A percentile compares a stretch with the other conserved stretches of the same genome.
phyloP scores from a whole-genome alignment of 305 asterid genomes.

The Petunia hybrid region DNA sequence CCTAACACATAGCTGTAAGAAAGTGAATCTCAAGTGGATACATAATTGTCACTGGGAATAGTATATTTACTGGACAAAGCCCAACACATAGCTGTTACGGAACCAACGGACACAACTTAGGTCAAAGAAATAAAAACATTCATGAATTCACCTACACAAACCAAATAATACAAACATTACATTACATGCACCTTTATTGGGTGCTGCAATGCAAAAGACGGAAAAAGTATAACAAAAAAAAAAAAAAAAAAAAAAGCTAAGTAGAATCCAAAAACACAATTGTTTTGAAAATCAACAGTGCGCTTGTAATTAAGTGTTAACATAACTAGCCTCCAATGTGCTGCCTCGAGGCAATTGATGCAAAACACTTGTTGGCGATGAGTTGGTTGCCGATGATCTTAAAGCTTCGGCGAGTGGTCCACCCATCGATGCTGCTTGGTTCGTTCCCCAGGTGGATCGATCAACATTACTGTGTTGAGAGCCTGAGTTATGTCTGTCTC shows the following conservation, averaged over 20 bases:
- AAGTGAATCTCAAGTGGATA: too few relatives aligned
- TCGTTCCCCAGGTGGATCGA: conserved; percentile 52
- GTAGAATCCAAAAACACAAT: background rate
- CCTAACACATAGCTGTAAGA: too few relatives aligned
- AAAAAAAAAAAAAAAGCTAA: background rate
- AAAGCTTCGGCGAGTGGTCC: conserved; percentile 94
- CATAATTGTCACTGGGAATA: too few relatives aligned
- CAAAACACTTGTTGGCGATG: conserved; percentile 78
- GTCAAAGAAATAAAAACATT: background rate
- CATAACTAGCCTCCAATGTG: conserved; percentile 49
- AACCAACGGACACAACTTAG: background rate
- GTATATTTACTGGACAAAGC: too few relatives aligned
- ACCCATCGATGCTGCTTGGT: conserved; percentile 61
- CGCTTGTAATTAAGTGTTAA: conserved; percentile 47
- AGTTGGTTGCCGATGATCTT: conserved; percentile 61
- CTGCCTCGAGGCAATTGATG: conserved; percentile 49
- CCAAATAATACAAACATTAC: conserved; percentile 2
- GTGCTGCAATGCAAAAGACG: background rate
- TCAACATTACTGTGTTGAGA: conserved; percentile 32
- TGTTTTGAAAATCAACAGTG: background rate
- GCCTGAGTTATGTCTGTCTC: conserved; percentile 45
- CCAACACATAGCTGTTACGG: background rate
- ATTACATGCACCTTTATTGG: background rate
- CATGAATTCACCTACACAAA: background rate
- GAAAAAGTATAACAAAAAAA: background rate